Evolutionary conservation across 495 filamentous ascomycete species (phyloP), one percentile per base, ranked within the genome.

Genomic region (Xanthoparmelia taractica): DNA sequence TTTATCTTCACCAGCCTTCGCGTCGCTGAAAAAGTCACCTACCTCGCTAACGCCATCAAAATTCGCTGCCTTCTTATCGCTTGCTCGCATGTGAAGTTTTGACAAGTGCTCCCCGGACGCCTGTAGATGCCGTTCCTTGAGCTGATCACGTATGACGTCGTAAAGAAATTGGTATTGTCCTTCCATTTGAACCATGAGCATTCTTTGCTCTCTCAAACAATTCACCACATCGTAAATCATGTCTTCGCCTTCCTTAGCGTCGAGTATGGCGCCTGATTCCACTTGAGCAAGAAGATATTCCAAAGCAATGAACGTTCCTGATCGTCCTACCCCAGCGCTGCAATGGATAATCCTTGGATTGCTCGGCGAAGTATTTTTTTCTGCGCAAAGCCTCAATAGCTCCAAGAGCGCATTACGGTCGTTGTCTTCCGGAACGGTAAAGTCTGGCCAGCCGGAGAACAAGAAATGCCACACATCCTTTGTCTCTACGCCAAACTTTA

Each of bases 181-280:
- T 70, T 92, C 88, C 36, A 87, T 87, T 74, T 97, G 94, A 6
- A 99, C 95, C 95, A 97, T 99, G 72, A 87, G 89, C 83, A 90
- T 90, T 43, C 95, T 80, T 76, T 99, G 95, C 74, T 93, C 82
- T 34, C 95, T 83, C 69, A 99, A 80, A 68, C 78, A 76, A 65
- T 96, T 86, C 54, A 99, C 95, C 10, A 86, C 85, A 20, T 88
- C 81, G 66, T 87, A 90, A 18, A 90, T 79, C 0, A 81, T 80
- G 66, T 88, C 86, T n/a, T 68, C 67, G n/a, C 70, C 67, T 15
- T 69, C 67, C 12, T 78, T 72, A n/a, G 74, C 64, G 36, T 78
- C 74, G 41, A 71, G 82, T 64, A 94, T 74, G 33, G 83, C 79
- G 37, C 91, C 95, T 15, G 85, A 83, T 43, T 90, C 85, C 11